Base-by-base conservation (phyloP, 208 protist genomes). In the Crithidia bombi region DNA sequence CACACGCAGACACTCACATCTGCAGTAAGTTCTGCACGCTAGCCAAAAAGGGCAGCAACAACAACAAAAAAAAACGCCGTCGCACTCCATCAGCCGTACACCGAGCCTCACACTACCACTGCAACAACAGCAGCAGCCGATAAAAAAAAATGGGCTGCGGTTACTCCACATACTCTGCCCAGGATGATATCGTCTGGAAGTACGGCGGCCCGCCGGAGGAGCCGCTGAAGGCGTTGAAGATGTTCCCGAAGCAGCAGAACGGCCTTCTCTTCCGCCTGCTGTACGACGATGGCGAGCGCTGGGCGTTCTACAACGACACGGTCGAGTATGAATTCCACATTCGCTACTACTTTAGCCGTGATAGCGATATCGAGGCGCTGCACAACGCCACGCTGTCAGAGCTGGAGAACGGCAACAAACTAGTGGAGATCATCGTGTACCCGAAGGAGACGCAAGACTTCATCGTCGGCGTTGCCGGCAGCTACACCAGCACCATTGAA, bases 261-360 rank as follows among this genome's bases (percentile, higher is more conserved):
- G 85, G 85, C 2, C 78, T 91, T 19, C 79, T 87, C 23, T 91
- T 91, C 66, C 85, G 85, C 54, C 76, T 91, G 3, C 50, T 86
- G 23, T 82, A 88, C 78, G 75, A 84, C 55, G 71, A 82, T 54
- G 79, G 79, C 15, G 75, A 86, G 69, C 82, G 82, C 46, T 92
- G 86, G 86, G 80, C 74, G 26, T 91, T 91, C 50, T 91, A 91
- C 65, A 91, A 91, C 47, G 86, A 91, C 80, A 91, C 86, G 9
- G 71, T 80, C 36, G 80, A 89, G 71, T 92, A 89, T 65, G 83
- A 92, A 59, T 88, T 92, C 41, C 86, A 92, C 68, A 78, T 92
- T 35, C 71, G 66, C 52, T 92, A 87, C 69, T 82, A 74, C 58
- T 92, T 92, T 63, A 76, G 72, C 33, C 59, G 66, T 1, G 86